A percentile compares a stretch with the other conserved stretches of the same genome.
Conservation (phyloP, 2,329 filamentous ascomycete species). For the Stachybotrys chlorohalonatus region DNA sequence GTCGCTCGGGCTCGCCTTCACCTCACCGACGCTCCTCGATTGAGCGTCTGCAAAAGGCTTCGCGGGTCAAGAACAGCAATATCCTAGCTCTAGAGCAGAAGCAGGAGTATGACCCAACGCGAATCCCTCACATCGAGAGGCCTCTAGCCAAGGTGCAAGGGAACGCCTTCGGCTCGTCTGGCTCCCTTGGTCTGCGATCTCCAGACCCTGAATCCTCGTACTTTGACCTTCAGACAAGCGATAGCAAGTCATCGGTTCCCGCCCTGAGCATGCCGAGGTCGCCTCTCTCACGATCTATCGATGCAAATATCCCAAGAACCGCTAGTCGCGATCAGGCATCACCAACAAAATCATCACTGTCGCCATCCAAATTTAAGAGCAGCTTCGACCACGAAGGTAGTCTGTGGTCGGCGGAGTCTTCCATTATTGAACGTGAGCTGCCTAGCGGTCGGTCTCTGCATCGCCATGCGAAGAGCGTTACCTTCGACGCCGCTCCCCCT, state of each 20-base stretch:
- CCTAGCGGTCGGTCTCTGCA: constrained; percentile 61
- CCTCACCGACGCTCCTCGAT: constrained; percentile 81
- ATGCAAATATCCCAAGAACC: constrained; percentile 23
- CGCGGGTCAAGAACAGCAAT: constrained; percentile 94
- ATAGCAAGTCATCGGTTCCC: constrained; percentile 50
- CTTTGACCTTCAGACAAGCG: constrained; percentile 38
- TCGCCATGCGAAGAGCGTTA: constrained; percentile 91
- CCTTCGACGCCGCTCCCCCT: constrained; percentile 87
- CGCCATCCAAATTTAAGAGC: constrained; percentile 55
- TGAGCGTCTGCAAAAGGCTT: constrained; percentile 89
- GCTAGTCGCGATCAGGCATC: constrained; percentile 66
- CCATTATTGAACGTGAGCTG: constrained; percentile 47
- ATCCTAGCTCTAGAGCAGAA: constrained; percentile 92
- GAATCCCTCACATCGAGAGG: constrained; percentile 69
- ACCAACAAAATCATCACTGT: constrained; percentile 84
- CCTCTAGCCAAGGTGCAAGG: constrained; percentile 70
- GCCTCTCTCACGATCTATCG: constrained; percentile 24
- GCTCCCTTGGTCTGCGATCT: constrained; percentile 42
- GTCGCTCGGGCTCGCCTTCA: constrained; percentile 53
- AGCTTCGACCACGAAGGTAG: constrained; percentile 61
- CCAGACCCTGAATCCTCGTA: constrained; percentile 32
- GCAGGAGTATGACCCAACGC: constrained; percentile 81
- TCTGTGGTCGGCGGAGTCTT: constrained; percentile 59
- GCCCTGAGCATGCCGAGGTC: constrained; percentile 44
- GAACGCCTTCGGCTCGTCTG: constrained; percentile 56